phyloP scores from a whole-genome alignment of 192 early-diverging fungal genomes.

The Entomortierella beljakovae region DNA sequence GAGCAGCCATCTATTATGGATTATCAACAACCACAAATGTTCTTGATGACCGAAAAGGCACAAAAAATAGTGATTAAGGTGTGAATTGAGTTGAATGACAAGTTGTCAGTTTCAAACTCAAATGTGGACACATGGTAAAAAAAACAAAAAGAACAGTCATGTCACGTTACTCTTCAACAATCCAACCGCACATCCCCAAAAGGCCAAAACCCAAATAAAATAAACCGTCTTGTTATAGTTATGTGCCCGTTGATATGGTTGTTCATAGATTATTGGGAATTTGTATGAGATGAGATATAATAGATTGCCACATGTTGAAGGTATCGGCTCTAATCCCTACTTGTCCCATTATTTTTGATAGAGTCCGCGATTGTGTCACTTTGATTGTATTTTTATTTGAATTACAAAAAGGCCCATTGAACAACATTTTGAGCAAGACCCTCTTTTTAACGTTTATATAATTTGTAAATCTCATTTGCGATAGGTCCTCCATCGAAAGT shows the following conservation, averaged over 20 bases:
- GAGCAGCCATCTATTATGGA: conserved; percentile 7
- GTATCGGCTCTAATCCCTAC: too few species aligned
- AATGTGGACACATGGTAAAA: not conserved
- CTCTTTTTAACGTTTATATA: not conserved
- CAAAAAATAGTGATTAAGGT: not conserved
- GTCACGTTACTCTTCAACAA: not conserved
- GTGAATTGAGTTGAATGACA: not conserved
- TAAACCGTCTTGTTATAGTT: not conserved
- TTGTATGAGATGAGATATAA: too few species aligned
- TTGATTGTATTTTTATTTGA: too few species aligned
- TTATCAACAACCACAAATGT: not conserved
- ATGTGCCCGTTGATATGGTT: too few species aligned
- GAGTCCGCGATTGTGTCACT: too few species aligned
- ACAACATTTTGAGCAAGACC: not conserved
- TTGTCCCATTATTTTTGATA: not conserved
- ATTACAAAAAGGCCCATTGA: not conserved
- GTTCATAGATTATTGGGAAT: too few species aligned
- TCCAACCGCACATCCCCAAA: not conserved
- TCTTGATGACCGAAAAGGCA: not conserved
- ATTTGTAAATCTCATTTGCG: not conserved
- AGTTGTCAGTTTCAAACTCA: not conserved
- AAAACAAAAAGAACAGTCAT: not conserved
- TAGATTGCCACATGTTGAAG: too few species aligned
- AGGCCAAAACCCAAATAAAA: too few species aligned
- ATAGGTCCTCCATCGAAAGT: not conserved